These are phyloP conservation scores for Metarhizium anisopliae DNA, from an alignment of 2,329 filamentous ascomycete genomes.

Conservation along the genomic window DNA sequence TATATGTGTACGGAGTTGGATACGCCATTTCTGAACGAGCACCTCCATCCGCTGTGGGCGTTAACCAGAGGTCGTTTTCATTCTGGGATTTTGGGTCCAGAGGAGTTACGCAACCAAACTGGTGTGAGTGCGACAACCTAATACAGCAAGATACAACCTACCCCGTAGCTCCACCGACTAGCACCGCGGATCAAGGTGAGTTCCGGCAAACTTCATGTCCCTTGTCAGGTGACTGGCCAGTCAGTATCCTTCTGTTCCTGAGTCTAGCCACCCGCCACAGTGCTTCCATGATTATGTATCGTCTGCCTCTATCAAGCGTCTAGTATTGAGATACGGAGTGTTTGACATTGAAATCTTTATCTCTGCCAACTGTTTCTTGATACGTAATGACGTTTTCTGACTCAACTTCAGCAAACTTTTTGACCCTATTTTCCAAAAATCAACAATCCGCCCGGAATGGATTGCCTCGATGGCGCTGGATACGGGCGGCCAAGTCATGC, in stretches of 20 bases:
- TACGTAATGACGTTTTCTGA: too few relatives aligned
- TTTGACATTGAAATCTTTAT: too few relatives aligned
- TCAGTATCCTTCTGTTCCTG: not conserved
- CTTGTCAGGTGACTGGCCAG: constrained; percentile 3
- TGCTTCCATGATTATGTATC: not conserved
- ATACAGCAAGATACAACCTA: too few relatives aligned
- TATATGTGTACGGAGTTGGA: constrained; percentile 54
- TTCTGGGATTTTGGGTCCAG: not conserved
- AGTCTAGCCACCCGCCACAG: not conserved
- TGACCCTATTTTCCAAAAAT: not conserved
- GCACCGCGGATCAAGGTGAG: not conserved
- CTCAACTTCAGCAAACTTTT: too few relatives aligned
- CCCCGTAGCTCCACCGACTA: too few relatives aligned
- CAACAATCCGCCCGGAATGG: not conserved
- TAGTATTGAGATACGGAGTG: too few relatives aligned
- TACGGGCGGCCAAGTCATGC: too few relatives aligned
- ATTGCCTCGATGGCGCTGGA: not conserved
- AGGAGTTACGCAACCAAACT: not conserved
- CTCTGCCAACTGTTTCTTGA: too few relatives aligned
- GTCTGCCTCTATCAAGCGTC: not conserved
- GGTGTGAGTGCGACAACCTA: not conserved
- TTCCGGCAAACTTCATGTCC: not conserved
- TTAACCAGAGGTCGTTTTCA: not conserved
- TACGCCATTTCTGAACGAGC: constrained; percentile 32
- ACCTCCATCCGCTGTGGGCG: not conserved